These are phyloP conservation scores for Luvunga scandens DNA, from an alignment of 345 rosid genomes.

Conservation along the genomic window DNA sequence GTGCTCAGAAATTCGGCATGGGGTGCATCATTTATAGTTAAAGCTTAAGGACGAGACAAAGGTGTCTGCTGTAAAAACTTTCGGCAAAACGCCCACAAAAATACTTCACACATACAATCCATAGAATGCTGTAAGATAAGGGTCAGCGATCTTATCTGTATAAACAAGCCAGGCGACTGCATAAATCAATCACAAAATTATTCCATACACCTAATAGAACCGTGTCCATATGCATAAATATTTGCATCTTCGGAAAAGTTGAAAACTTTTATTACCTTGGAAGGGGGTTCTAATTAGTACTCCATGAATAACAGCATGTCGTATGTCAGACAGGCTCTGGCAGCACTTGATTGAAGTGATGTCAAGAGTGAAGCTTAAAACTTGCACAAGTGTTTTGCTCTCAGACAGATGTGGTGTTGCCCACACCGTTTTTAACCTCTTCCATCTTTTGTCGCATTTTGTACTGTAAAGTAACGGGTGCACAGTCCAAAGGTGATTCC, in stretches of 20 bases:
- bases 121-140: not conserved
- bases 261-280: conserved; percentile 7
- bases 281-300: not conserved
- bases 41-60: not conserved
- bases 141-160: conserved; percentile 8
- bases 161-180: not conserved
- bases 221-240: not conserved
- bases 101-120: not conserved
- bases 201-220: not conserved
- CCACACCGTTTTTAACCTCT: conserved; percentile 22
- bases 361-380: conserved; percentile 10
- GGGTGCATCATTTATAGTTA: not conserved
- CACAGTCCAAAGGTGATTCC: conserved; percentile 91
- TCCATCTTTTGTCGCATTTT: conserved; percentile 75
- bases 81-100: conserved; percentile 2
- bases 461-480: conserved; percentile 77
- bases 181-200: not conserved
- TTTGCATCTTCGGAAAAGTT: not conserved
- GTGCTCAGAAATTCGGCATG: not conserved
- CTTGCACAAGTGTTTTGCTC: conserved; percentile 2
- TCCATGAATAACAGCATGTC: conserved; percentile 6
- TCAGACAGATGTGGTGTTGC: not conserved
- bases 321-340: conserved; percentile 12
- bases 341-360: not conserved
- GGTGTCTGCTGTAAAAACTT: conserved; percentile 11